phyloP scores from a whole-genome alignment of 163 green algal species.

The Scenedesmus sp. region DNA sequence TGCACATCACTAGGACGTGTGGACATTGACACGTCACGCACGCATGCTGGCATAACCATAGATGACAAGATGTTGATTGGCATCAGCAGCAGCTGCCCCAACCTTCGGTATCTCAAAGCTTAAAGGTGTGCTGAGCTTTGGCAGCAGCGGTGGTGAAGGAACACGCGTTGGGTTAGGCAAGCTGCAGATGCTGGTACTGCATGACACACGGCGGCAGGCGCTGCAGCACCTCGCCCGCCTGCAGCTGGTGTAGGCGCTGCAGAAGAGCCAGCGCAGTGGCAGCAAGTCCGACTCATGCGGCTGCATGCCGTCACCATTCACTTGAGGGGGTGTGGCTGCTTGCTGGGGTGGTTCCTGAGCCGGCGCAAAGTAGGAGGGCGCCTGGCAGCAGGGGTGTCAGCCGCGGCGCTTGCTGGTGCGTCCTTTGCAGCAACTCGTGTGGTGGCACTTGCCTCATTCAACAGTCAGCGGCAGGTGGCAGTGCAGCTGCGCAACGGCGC shows the following conservation, averaged over 20 bases:
- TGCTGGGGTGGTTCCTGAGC: neutral
- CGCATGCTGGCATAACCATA: neutral
- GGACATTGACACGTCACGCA: neutral
- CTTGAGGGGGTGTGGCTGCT: neutral
- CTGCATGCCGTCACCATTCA: neutral
- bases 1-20: neutral
- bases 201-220: neutral
- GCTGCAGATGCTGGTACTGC: neutral
- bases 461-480: neutral
- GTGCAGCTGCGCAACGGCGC: neutral
- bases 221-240: neutral
- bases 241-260: neutral
- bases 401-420: neutral
- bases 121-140: neutral
- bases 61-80: neutral
- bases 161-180: neutral
- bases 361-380: neutral
- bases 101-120: neutral
- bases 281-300: neutral
- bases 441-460: neutral
- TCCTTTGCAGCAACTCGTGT: neutral
- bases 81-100: constrained; percentile 8
- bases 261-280: neutral
- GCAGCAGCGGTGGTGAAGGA: neutral
- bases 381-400: neutral